phyloP scores from a whole-genome alignment of 345 rosid species.

The Rhodomyrtus tomentosa region DNA sequence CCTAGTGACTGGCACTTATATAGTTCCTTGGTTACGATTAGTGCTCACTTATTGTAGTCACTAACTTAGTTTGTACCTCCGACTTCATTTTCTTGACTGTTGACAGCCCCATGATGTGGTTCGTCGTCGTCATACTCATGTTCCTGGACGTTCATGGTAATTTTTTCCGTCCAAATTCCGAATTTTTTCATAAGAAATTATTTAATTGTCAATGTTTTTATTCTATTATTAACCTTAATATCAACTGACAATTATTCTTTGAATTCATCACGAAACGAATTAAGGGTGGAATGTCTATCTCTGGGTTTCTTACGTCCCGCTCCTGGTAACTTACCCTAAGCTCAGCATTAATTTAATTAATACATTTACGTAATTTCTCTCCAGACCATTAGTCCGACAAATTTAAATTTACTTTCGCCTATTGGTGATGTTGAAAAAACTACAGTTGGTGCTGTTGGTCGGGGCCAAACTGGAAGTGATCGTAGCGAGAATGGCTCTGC shows the following conservation, averaged over 20 bases:
- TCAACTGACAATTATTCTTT: neutral
- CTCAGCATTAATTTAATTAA: neutral
- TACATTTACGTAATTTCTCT: neutral
- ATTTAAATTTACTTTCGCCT: neutral
- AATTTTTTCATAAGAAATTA: neutral
- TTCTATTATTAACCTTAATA: neutral
- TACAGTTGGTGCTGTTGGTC: constrained; percentile 27
- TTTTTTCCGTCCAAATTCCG: neutral
- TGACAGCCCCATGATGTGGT: constrained; percentile 65
- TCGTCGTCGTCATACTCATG: constrained; percentile 52
- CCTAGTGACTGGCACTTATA: too few species aligned
- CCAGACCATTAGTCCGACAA: neutral
- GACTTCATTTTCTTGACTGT: neutral
- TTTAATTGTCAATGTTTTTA: neutral
- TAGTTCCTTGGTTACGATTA: too few species aligned
- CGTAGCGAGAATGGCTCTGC: constrained; percentile 41
- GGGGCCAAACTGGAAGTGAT: constrained; percentile 53
- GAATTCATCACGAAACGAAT: neutral
- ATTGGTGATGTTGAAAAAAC: neutral
- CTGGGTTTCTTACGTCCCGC: constrained; percentile 67
- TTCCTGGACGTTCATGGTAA: constrained; percentile 59
- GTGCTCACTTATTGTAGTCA: too few species aligned
- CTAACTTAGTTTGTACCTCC: too few species aligned
- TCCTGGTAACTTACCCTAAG: constrained; percentile 22
- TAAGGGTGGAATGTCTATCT: constrained; percentile 65